Base-by-base conservation (phyloP, 2,329 filamentous ascomycete genomes). In the Fusarium temperatum region DNA sequence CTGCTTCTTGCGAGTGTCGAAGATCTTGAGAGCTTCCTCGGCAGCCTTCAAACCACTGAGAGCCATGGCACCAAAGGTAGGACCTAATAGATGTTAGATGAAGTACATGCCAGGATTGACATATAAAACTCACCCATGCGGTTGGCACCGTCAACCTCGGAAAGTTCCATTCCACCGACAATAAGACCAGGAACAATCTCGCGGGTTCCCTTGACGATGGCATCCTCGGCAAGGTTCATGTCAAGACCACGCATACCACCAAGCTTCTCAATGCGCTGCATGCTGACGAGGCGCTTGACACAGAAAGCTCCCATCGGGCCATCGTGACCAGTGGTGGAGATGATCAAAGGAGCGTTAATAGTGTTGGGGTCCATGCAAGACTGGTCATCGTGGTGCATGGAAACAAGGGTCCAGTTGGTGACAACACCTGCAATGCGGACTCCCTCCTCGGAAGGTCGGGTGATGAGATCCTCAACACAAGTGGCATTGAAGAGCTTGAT, bases 331-430 rank as follows among this genome's bases (percentile, higher is more conserved):
- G 95, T 98, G 30, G 95, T 98, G 66, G 92, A 94, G 85, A 98
- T 93, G 80, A 98, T 87, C 67, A 98, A 83, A 3, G 95, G 94
- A 1, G 94, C 94, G 81, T 97, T 98, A 89, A 98, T 97, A 79
- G 95, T 98, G 89, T 96, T 97, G 76, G 95, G 95, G 83, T 98
- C 95, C 95, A 98, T 97, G 92, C 95, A 98, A 70, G 90, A 93
- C 86, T 97, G 94, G 82, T 96, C 93, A 81, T 95, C 93, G 83
- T 95, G 93, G 83, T 95, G 92, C 87, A 96, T 93, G 48, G 92
- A 90, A 55, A 98, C 95, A 32, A 98, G 89, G 3, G 95, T 98
- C 95, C 95, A 98, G 89, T 98, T 98, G 79, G 94, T 97, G 63
- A 98, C 95, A 4, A 98, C 95, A 78, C 95, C 95, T 14, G 94